These are phyloP conservation scores for Alnus glutinosa DNA, from an alignment of 306 rosid species.

Conservation along the genomic window DNA sequence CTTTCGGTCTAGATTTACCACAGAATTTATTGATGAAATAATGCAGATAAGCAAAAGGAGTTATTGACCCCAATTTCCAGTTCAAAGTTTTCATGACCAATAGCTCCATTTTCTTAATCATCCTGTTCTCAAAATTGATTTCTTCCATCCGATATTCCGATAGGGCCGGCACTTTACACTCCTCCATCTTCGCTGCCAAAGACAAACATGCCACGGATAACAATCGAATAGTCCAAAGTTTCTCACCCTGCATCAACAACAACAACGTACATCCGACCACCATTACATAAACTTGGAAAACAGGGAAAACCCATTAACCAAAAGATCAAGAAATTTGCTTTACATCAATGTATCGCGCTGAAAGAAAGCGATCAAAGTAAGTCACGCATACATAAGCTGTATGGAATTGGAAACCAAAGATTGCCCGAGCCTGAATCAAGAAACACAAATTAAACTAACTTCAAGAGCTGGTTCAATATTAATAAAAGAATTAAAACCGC, in stretches of 20 bases:
- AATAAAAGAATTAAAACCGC: background rate
- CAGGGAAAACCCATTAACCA: constrained; percentile 12
- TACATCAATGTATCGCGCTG: constrained; percentile 70
- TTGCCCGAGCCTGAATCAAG: constrained; percentile 61
- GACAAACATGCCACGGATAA: constrained; percentile 76
- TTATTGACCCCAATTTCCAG: constrained; percentile 80
- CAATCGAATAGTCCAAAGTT: constrained; percentile 72
- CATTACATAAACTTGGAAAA: background rate
- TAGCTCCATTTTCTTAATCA: constrained; percentile 73
- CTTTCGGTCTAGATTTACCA: constrained; percentile 41
- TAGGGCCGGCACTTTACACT: constrained; percentile 50
- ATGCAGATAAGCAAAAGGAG: constrained; percentile 74
- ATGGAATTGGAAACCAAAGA: constrained; percentile 61
- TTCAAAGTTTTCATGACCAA: constrained; percentile 65
- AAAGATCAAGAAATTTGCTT: constrained; percentile 30
- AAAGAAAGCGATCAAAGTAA: constrained; percentile 79
- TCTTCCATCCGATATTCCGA: constrained; percentile 53
- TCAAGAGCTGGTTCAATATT: constrained; percentile 13
- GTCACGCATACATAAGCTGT: constrained; percentile 71
- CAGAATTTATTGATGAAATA: constrained; percentile 61
- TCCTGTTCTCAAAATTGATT: constrained; percentile 53
- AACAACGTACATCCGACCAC: background rate
- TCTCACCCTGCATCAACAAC: constrained; percentile 52
- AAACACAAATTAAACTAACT: constrained; percentile 8
- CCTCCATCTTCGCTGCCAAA: constrained; percentile 95